These are phyloP conservation scores for Trypanosoma mega DNA, from an alignment of 208 protist species.

Conservation along the genomic window DNA sequence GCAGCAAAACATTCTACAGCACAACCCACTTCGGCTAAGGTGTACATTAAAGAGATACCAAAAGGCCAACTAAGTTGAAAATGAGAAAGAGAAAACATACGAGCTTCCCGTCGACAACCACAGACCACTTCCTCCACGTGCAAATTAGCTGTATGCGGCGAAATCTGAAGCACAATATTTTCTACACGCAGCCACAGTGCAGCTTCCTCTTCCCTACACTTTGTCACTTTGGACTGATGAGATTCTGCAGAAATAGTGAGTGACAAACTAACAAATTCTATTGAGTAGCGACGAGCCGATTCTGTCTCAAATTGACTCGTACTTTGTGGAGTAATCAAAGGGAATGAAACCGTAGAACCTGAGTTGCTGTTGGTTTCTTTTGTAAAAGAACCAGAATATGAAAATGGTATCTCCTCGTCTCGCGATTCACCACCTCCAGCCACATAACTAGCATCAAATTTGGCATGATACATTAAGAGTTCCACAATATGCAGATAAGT, in stretches of 20 bases:
- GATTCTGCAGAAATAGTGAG: too few relatives aligned
- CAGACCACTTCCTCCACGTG: background rate
- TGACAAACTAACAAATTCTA: too few relatives aligned
- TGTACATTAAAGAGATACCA: background rate
- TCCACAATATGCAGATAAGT: slow-evolving; percentile 19
- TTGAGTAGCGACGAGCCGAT: too few relatives aligned
- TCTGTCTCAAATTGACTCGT: too few relatives aligned
- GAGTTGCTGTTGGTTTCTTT: too few relatives aligned
- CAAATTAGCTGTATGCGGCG: slow-evolving; percentile 2
- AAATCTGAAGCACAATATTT: background rate
- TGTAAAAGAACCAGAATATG: too few relatives aligned
- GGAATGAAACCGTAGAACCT: too few relatives aligned
- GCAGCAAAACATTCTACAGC: slow-evolving; percentile 5
- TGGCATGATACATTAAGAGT: slow-evolving; percentile 11
- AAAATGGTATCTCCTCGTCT: background rate
- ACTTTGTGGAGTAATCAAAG: too few relatives aligned
- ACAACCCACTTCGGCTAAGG: background rate
- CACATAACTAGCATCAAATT: background rate
- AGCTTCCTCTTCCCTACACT: background rate
- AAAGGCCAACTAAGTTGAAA: slow-evolving; percentile 3
- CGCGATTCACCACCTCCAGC: background rate
- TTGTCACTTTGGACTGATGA: too few relatives aligned
- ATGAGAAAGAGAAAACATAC: slow-evolving; percentile 1
- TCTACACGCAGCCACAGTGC: background rate
- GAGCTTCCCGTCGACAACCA: background rate